Evolutionary conservation across 108 stramenopile species (phyloP), one percentile per base, ranked within the genome.

Genomic region (Cyclotella cryptica): DNA sequence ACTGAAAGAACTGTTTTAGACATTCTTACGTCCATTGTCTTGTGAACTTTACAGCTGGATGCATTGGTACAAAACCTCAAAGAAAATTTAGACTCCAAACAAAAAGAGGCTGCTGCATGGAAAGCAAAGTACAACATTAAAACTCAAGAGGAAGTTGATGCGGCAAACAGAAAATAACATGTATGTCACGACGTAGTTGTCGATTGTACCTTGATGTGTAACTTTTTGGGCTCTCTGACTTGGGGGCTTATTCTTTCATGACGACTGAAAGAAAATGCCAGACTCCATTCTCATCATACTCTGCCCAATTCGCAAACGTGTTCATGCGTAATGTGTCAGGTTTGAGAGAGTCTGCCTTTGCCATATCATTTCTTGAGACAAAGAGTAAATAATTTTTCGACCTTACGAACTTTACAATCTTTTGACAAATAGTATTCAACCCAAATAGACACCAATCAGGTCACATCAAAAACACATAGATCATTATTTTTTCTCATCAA

Each of bases 61-160:
- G 66, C 70, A 11, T 79, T 91, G 3, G 87, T 93, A 61, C 52
- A 77, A 18, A 90, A 81, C 35, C 43, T 96, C 61, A 77, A 86
- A 80, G 83, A 87, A 29, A 78, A 80, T 51, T 69, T 94, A 64
- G 69, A 84, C 45, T 35, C 54, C 8, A 88, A 82, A 55, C 92
- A 93, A 81, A 96, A 91, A 72, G 87, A 92, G 51, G 84, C 88
- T 13, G 84, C 88, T 11, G 91, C 91, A 42, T 86, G 92, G 69
- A 90, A 90, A 67, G 80, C 88, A 10, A 90, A 93, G 61, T 86
- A 92, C 80, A 92, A 92, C 65, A 72, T 92, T 41, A 74, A 83
- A 42, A 88, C 79, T 10, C 79, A 84, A 45, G 83, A 86, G 67
- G 86, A 86, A 75, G 63, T 72, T 41, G 77, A 86, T 26, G 75